Evolutionary conservation across 768 basidiomycete species (phyloP), one percentile per base, ranked within the genome.

Genomic region (Sarcodon sp.): DNA sequence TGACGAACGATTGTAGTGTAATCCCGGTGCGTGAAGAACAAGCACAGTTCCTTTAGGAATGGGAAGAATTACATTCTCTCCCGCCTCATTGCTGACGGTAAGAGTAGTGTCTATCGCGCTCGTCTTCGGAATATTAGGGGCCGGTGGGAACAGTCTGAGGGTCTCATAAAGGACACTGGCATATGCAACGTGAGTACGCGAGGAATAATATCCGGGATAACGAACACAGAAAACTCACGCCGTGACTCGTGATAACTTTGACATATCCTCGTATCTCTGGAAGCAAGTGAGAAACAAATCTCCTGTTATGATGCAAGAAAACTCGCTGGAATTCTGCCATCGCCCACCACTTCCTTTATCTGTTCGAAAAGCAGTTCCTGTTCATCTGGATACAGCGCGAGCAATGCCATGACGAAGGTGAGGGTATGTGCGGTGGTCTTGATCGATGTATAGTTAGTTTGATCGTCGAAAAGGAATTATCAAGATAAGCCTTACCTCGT

Each of bases 341-440:
- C 54, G 5, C 56, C 54, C 10, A 62, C 44, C 15, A 63, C 55
- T 11, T 43, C 44, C 35, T 59, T 56, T 49, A 67, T 59, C 36
- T 65, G 58, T 18, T 63, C 55, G 50, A 63, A 64, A 12, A 69
- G 54, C 43, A 51, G 60, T 43, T 69, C 64, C 50, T 71, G 69
- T 35, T 65, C 61, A 2, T 68, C 65, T n/a, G 56, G 66, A 51
- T 71, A 57, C n/a, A 67, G 51, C 6, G 69, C 69, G 1, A 71
- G 61, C 35, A 66, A 51, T 8, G 50, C 65, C 46, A 69, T 53
- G 0, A 62, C 55, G 52, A 59, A 66, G 18, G 55, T 51, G 7
- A 67, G 52, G 6, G 65, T 60, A 49, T 66, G 61, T 2, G 62
- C 62, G 1, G 63, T 62, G 1, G 65, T 64, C 64, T 66, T 27